Base-by-base conservation (phyloP, 768 basidiomycete genomes). In the Galerina sulciceps region DNA sequence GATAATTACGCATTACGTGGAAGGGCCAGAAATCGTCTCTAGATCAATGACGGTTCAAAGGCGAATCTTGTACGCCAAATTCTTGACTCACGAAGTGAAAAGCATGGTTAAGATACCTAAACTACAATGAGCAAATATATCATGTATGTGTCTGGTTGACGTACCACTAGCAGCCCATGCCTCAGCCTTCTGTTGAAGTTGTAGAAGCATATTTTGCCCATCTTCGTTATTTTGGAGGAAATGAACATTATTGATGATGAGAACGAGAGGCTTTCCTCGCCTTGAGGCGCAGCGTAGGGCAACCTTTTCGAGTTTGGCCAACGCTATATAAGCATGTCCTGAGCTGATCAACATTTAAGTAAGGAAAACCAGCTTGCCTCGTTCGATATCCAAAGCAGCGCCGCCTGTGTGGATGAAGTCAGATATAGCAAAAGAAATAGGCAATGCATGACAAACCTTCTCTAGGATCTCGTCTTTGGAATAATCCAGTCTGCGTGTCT, bases 1-100 rank as follows among this genome's bases (percentile, higher is more conserved):
- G 6, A 77, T 83, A 31, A 31, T 54, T 71, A 85, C 87, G 81
- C 81, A 91, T 81, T 4, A 83, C 74, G 59, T 85, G 75, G 71
- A 87, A 91, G 0, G 89, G 88, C 87, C 90, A 94, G 70, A 89
- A 92, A 69, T 94, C 92, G 66, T 95, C 94, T 10, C 89, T 93
- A 60, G 65, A 26, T n/a, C 36, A 53, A 31, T 47, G 58, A 26
- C 41, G 14, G 18, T 10, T 13, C 65, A 26, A 52, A 31, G 15
- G 22, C 13, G 66, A 53, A 66, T 57, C 13, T 37, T 44, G 10
- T n/a, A 34, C 15, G n/a, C 20, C 45, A 8, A 56, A 60, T 17
- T 23, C 26, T 8, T 49, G 14, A 73, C 84, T 72, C 66, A 90
- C 86, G 86, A 85, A 74, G 78, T 87, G 70, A 94, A 92, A 1